These are phyloP conservation scores for Fusarium sp. DNA, from an alignment of 2,329 filamentous ascomycete genomes.

Conservation along the genomic window DNA sequence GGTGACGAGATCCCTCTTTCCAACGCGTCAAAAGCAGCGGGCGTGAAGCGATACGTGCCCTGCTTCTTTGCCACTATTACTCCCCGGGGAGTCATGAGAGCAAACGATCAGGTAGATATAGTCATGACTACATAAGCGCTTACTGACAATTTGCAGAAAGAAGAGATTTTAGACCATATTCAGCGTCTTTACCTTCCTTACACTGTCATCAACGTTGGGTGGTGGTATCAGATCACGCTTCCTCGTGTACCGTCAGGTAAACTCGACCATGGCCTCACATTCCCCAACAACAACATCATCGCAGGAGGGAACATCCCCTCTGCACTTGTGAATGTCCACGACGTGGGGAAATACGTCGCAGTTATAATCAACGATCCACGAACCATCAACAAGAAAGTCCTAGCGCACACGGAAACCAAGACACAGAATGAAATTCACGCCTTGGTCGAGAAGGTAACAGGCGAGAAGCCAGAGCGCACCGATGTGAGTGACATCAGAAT, in stretches of 20 bases:
- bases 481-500: background rate
- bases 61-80: slow-evolving; percentile 63
- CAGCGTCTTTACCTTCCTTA: slow-evolving; percentile 63
- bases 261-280: background rate
- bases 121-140: background rate
- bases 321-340: background rate
- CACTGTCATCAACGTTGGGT: slow-evolving; percentile 52
- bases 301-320: background rate
- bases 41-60: slow-evolving; percentile 66
- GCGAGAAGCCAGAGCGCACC: slow-evolving; percentile 18
- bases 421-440: slow-evolving; percentile 13
- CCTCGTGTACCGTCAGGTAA: slow-evolving; percentile 18
- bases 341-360: slow-evolving; percentile 18
- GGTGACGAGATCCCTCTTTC: slow-evolving; percentile 61
- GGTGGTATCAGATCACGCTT: slow-evolving; percentile 21
- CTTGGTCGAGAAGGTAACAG: slow-evolving; percentile 2
- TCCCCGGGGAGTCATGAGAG: slow-evolving; percentile 53
- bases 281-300: slow-evolving; percentile 17
- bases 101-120: slow-evolving; percentile 16
- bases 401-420: slow-evolving; percentile 11
- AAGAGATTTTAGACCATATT: slow-evolving; percentile 64
- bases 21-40: slow-evolving; percentile 62
- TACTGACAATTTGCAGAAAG: slow-evolving; percentile 54
- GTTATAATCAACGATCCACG: slow-evolving; percentile 3
- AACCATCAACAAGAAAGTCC: slow-evolving; percentile 16